Evolutionary conservation across 345 rosid species (phyloP).

Genomic region (Syzygium oleosum): DNA sequence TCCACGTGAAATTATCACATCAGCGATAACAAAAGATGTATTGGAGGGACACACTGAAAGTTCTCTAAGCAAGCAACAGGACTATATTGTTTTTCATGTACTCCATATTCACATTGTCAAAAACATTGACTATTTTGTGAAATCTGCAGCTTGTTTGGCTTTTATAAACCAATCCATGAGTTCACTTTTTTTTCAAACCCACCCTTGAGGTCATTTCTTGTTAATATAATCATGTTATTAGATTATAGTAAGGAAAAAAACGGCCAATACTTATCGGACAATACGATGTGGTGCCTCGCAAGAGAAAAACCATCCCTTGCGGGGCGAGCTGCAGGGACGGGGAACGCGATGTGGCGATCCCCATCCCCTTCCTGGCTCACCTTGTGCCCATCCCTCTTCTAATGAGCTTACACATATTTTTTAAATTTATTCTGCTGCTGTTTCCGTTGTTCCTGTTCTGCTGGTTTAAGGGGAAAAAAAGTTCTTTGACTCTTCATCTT

Average conservation of each 20-base stretch:
- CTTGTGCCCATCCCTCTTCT: not conserved
- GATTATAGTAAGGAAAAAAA: no score
- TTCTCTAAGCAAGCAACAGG: not conserved
- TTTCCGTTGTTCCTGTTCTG: not conserved
- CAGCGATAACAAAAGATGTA: not conserved
- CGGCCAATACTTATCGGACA: no score
- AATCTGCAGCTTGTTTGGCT: not conserved
- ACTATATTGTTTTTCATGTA: not conserved
- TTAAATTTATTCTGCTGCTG: not conserved
- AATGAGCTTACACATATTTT: not conserved
- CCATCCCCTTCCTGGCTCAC: no score
- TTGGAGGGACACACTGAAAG: not conserved
- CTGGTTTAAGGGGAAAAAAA: not conserved
- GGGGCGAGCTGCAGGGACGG: no score
- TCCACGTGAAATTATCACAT: not conserved
- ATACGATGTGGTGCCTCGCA: no score
- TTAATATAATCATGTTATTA: no score
- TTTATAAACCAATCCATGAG: no score
- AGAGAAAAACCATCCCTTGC: no score
- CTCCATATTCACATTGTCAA: not conserved
- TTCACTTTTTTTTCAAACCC: no score
- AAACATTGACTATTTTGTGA: not conserved
- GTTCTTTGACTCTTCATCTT: not conserved
- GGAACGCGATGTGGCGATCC: no score
- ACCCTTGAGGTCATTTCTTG: no score